A percentile compares a stretch with the other conserved stretches of the same genome.
Conservation (phyloP, 192 early-diverging fungal genomes). For the Coemansia guatemalensis region DNA sequence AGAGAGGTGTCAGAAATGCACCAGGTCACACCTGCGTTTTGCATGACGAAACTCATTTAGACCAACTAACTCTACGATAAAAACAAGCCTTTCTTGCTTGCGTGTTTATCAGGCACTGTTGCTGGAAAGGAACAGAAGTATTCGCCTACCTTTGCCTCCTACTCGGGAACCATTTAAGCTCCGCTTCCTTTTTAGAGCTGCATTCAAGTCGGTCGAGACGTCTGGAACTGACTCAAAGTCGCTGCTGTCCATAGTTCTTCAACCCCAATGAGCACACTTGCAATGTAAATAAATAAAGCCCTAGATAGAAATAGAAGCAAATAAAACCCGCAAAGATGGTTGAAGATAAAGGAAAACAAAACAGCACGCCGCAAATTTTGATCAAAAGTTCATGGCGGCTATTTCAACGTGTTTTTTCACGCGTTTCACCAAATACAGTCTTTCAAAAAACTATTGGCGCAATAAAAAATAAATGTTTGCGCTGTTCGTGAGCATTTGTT, state of each 20-base stretch:
- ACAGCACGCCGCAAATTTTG: not conserved
- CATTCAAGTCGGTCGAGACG: not conserved
- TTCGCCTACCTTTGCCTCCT: slow-evolving; percentile 23
- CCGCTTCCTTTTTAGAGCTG: slow-evolving; percentile 13
- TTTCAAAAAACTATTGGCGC: too few species aligned
- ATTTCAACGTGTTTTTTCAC: not conserved
- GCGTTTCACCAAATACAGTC: not conserved
- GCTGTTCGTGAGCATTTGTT: too few species aligned
- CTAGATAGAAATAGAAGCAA: not conserved
- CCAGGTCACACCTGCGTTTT: not conserved
- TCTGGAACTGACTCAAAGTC: slow-evolving; percentile 19
- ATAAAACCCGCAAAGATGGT: not conserved
- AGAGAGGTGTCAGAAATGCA: not conserved
- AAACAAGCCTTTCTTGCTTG: not conserved
- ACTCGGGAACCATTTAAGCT: slow-evolving; percentile 7
- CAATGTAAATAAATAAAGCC: not conserved
- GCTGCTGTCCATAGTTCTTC: slow-evolving; percentile 5
- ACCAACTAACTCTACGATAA: not conserved
- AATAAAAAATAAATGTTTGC: too few species aligned
- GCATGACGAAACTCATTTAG: not conserved
- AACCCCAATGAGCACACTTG: not conserved
- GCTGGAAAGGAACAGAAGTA: not conserved
- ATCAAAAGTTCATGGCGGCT: not conserved
- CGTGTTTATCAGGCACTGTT: not conserved
- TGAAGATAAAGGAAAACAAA: not conserved